Percentiles rank a stretch among this genome's conserved stretches.
Evolutionary conservation across 352 stramenopile species (phyloP).

Genomic region (Pythium biforme): DNA sequence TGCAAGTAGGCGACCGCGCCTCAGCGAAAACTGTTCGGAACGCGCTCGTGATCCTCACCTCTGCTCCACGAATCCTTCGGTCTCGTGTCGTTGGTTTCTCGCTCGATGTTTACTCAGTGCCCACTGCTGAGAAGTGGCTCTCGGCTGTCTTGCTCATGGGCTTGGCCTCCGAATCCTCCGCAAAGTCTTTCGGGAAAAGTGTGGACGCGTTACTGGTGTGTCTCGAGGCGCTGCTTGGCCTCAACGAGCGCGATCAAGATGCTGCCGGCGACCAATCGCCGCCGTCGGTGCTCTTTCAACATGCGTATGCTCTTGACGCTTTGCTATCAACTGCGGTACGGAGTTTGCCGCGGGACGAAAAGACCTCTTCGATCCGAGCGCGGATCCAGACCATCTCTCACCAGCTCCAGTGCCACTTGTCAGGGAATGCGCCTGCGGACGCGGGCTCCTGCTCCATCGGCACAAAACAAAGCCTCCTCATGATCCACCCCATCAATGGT

Average conservation of each 20-base stretch:
- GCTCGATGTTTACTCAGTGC: conserved; percentile 10
- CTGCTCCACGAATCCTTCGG: not conserved
- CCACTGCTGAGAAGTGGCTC: conserved; percentile 12
- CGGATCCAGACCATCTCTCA: not conserved
- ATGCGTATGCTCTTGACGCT: conserved; percentile 9
- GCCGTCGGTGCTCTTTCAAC: not conserved
- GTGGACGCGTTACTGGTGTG: conserved; percentile 13
- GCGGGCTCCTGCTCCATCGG: too few species aligned
- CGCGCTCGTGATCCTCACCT: conserved; percentile 8
- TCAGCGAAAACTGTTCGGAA: conserved; percentile 2
- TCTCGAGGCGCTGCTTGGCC: not conserved
- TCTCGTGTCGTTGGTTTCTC: not conserved
- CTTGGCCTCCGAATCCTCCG: not conserved
- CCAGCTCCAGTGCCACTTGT: not conserved
- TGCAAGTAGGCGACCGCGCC: conserved; percentile 8
- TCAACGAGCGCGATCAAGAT: not conserved
- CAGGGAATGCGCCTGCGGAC: too few species aligned
- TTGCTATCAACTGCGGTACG: not conserved
- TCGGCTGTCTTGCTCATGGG: conserved; percentile 1
- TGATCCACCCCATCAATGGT: not conserved
- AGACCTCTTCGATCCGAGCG: not conserved
- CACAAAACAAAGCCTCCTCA: not conserved
- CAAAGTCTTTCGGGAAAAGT: not conserved
- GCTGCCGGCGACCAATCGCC: not conserved
- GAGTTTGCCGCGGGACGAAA: not conserved